Conservation (phyloP, 495 filamentous ascomycete species). For the Diplogelasinospora grovesii region DNA sequence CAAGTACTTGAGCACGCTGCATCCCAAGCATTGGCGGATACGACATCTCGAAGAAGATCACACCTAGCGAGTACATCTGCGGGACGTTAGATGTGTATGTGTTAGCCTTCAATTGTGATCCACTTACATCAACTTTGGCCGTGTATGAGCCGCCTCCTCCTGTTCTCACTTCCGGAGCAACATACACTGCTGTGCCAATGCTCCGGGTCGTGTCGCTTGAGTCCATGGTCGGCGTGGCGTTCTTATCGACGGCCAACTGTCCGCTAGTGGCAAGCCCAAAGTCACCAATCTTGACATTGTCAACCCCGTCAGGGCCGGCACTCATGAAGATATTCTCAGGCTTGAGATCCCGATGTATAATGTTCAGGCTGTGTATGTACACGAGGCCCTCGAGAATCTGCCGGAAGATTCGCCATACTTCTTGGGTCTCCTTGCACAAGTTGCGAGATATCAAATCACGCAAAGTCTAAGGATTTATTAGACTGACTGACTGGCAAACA, state of each 20-base stretch:
- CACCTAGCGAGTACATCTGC: conserved; percentile 91
- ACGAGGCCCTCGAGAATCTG: conserved; percentile 86
- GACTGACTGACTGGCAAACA: background rate
- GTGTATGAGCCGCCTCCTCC: conserved; percentile 72
- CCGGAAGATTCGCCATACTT: conserved; percentile 83
- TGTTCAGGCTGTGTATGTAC: conserved; percentile 85
- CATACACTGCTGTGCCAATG: conserved; percentile 91
- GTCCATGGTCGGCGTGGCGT: conserved; percentile 49
- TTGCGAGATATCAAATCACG: conserved; percentile 82
- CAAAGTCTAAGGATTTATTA: conserved; percentile 53
- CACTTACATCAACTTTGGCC: conserved; percentile 81
- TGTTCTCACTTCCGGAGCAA: conserved; percentile 80
- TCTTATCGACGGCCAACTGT: conserved; percentile 62
- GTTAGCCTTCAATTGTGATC: background rate
- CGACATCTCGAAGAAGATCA: conserved; percentile 99
- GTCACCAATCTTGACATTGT: conserved; percentile 91
- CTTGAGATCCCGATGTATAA: conserved; percentile 96
- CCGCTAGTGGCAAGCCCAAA: conserved; percentile 91
- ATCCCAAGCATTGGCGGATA: conserved; percentile 74
- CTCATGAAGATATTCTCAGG: conserved; percentile 94
- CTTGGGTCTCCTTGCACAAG: conserved; percentile 61
- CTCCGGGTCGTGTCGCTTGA: conserved; percentile 63
- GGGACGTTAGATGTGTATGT: conserved; percentile 5
- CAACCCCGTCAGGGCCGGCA: conserved; percentile 56
- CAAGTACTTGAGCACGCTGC: conserved; percentile 75